These are phyloP conservation scores for Craterostigma plantagineum DNA, from an alignment of 257 asterid genomes.

Conservation along the genomic window DNA sequence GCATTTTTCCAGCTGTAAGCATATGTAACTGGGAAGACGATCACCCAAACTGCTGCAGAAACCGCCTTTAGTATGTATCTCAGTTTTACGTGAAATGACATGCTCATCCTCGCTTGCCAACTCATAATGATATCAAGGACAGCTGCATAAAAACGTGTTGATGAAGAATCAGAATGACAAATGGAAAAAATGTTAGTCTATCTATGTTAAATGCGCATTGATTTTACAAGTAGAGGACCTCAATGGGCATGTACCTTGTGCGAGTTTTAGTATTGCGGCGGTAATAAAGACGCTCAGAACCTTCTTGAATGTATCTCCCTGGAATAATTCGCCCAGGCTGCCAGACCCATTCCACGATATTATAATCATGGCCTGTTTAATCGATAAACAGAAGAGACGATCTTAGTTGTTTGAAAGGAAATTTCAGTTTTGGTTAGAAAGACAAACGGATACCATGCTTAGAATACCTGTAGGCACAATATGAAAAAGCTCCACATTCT, in stretches of 20 bases:
- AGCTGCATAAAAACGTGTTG: conserved; percentile 28
- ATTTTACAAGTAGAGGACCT: too few relatives aligned
- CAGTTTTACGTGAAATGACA: conserved; percentile 76
- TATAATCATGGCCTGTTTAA: conserved; percentile 74
- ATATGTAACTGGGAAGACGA: conserved; percentile 79
- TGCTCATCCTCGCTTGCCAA: conserved; percentile 80
- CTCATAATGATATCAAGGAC: conserved; percentile 58
- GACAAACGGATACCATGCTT: conserved; percentile 4
- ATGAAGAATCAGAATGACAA: neutral
- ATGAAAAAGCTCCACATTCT: conserved; percentile 97
- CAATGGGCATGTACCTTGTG: conserved; percentile 32
- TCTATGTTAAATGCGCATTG: too few relatives aligned
- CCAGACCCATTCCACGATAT: conserved; percentile 90
- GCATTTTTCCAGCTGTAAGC: conserved; percentile 80
- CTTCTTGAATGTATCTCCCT: conserved; percentile 53
- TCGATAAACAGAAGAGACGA: conserved; percentile 7
- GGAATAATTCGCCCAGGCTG: conserved; percentile 31
- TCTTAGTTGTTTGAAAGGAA: conserved; percentile 2
- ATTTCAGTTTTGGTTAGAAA: conserved; percentile 6
- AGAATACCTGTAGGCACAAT: conserved; percentile 64
- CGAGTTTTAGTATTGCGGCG: conserved; percentile 76
- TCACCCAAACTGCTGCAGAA: conserved; percentile 77
- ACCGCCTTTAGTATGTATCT: conserved; percentile 63
- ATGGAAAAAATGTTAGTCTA: too few relatives aligned
- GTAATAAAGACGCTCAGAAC: conserved; percentile 87